A percentile compares a stretch with the other conserved stretches of the same genome.
These are phyloP conservation scores for Apophysomyces ossiformis DNA, from an alignment of 371 early-diverging fungal species.

Conservation along the genomic window DNA sequence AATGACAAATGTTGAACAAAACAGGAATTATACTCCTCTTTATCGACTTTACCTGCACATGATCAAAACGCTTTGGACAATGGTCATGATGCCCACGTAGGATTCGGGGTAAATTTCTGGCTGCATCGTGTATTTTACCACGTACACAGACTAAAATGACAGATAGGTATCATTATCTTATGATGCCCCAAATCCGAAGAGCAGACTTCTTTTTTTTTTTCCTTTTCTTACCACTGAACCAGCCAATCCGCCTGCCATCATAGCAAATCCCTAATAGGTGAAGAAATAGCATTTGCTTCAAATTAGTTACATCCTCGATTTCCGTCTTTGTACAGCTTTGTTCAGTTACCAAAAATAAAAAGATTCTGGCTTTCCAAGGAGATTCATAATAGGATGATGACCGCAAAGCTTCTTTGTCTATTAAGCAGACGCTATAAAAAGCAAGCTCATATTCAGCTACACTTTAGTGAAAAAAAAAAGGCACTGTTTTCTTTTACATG, in stretches of 20 bases:
- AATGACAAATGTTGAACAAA: background rate
- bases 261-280: constrained; percentile 59
- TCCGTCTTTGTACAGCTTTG: background rate
- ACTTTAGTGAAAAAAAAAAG: background rate
- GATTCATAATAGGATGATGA: constrained; percentile 42
- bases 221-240: constrained; percentile 64
- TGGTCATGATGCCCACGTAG: constrained; percentile 66
- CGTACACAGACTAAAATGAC: constrained; percentile 60
- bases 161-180: background rate
- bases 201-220: background rate
- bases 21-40: background rate
- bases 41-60: constrained; percentile 62
- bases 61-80: constrained; percentile 68
- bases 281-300: no score
- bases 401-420: constrained; percentile 59
- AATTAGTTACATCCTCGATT: background rate
- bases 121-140: constrained; percentile 71
- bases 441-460: background rate
- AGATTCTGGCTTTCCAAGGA: constrained; percentile 66
- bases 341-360: constrained; percentile 59
- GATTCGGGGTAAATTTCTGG: constrained; percentile 54
- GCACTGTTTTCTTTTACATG: constrained; percentile 46
- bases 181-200: no score
- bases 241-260: constrained; percentile 76
- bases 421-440: constrained; percentile 42